Evolutionary conservation across 2,329 filamentous ascomycete species (phyloP).

Genomic region (Sclerotiophoma versabilis): DNA sequence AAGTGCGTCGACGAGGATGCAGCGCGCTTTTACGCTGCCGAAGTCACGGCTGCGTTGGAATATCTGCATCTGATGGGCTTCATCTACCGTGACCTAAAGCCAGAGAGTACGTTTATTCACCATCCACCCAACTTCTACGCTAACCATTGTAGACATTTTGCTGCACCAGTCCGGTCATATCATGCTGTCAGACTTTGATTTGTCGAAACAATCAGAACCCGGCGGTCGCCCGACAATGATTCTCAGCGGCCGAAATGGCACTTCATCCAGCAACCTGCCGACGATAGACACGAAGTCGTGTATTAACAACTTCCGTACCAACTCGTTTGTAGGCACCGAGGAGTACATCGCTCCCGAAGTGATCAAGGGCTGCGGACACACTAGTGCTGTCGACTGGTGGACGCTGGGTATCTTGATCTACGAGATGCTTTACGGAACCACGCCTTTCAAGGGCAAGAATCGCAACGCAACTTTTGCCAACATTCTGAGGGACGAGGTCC

Average conservation of each 20-base stretch:
- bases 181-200: constrained; percentile 98
- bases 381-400: constrained; percentile 99
- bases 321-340: constrained; percentile 97
- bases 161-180: constrained; percentile 99
- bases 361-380: constrained; percentile 98
- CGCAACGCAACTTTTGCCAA: constrained; percentile 98
- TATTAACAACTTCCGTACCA: constrained; percentile 97
- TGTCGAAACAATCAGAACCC: constrained; percentile 96
- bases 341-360: constrained; percentile 99
- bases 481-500: constrained; percentile 92
- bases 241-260: constrained; percentile 76
- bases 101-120: constrained; percentile 75
- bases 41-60: constrained; percentile 94
- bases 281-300: constrained; percentile 99
- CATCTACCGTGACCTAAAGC: constrained; percentile 97
- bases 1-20: constrained; percentile 98
- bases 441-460: constrained; percentile 99
- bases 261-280: constrained; percentile 83
- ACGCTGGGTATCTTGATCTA: constrained; percentile 96
- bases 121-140: constrained; percentile 20
- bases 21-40: constrained; percentile 94
- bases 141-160: constrained; percentile 77
- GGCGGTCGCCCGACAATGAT: constrained; percentile 99
- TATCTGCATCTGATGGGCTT: constrained; percentile 99
- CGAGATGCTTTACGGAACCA: constrained; percentile 98